Percentiles rank a stretch among this genome's conserved stretches.
phyloP scores from a whole-genome alignment of 768 basidiomycete species.

The Boletus patriciae region DNA sequence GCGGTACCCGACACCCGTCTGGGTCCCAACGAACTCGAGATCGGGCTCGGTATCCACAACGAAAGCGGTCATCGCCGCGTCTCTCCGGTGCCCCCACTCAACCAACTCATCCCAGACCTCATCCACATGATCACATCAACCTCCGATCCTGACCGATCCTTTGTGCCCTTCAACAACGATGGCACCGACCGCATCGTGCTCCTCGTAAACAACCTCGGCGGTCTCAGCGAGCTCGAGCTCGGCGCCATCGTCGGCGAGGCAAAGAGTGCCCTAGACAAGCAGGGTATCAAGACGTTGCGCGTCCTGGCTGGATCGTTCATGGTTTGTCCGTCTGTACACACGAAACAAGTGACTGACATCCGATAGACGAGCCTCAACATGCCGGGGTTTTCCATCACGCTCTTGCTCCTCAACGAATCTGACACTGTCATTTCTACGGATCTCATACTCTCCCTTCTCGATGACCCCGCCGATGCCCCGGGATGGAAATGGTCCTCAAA shows the following conservation, averaged over 20 bases:
- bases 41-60: slow-evolving; percentile 92
- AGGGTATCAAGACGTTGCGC: slow-evolving; percentile 57
- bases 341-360: neutral
- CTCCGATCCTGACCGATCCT: slow-evolving; percentile 73
- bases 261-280: slow-evolving; percentile 51
- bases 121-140: slow-evolving; percentile 71
- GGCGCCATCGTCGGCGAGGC: slow-evolving; percentile 66
- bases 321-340: slow-evolving; percentile 43
- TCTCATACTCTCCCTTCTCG: slow-evolving; percentile 64
- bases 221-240: slow-evolving; percentile 80
- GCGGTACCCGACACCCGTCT: slow-evolving; percentile 56
- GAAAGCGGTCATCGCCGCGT: slow-evolving; percentile 72
- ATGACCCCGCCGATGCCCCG: slow-evolving; percentile 64
- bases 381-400: slow-evolving; percentile 87
- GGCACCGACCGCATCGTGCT: slow-evolving; percentile 70
- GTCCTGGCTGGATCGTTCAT: slow-evolving; percentile 83
- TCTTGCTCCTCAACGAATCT: slow-evolving; percentile 61
- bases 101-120: slow-evolving; percentile 67
- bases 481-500: slow-evolving; percentile 84
- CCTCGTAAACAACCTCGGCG: slow-evolving; percentile 86
- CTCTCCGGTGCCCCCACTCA: slow-evolving; percentile 69
- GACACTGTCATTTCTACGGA: slow-evolving; percentile 38
- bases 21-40: slow-evolving; percentile 68
- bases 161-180: slow-evolving; percentile 65
- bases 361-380: slow-evolving; percentile 84